Evolutionary conservation across 306 rosid species (phyloP), one percentile per base, ranked within the genome.

Genomic region (Fragaria iinumae): DNA sequence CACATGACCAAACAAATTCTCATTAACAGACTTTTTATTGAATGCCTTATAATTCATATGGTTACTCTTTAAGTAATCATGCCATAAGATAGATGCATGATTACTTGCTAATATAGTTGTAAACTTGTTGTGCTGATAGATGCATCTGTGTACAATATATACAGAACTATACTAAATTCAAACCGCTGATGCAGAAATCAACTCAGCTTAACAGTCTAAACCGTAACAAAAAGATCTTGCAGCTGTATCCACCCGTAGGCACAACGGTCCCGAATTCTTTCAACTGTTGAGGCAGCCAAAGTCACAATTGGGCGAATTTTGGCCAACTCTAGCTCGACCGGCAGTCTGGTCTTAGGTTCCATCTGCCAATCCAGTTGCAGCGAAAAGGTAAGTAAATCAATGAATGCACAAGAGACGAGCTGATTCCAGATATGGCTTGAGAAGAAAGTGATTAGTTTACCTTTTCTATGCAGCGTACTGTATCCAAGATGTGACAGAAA

Each of bases 201-300:
- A 75, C 76, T 16, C 43, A 12, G 39, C 66, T 43, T 21, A 38
- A 57, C 23, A 64, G 68, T 77, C 86, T 87, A 90, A 69, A 87
- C 71, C 7, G 96, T 29, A 41, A 90, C 77, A 34, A 79, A 52
- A n/a, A 92, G 75, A 74, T 89, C 87, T 79, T 88, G 91, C 80
- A 95, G 72, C 66, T 88, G 87, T 72, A 95, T 85, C 97, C 97
- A 92, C 6, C 98, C 98, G 52, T 75, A 95, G 71, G 95, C 96
- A 74, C 90, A 84, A 6, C 96, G 97, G 74, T 95, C 98, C 34
- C 93, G 89, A 25, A 89, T 80, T 72, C 83, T 82, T 77, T 88
- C 87, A 69, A 86, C 76, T 44, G 85, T 88, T 64, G 91, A 86
- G 67, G 93, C 89, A 38, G 97, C 97, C 81, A 59, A 77, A 74